Evolutionary conservation across 1,284 basidiomycete genomes (phyloP), one percentile per base, ranked within the genome.

Genomic region (Athelia sp.): DNA sequence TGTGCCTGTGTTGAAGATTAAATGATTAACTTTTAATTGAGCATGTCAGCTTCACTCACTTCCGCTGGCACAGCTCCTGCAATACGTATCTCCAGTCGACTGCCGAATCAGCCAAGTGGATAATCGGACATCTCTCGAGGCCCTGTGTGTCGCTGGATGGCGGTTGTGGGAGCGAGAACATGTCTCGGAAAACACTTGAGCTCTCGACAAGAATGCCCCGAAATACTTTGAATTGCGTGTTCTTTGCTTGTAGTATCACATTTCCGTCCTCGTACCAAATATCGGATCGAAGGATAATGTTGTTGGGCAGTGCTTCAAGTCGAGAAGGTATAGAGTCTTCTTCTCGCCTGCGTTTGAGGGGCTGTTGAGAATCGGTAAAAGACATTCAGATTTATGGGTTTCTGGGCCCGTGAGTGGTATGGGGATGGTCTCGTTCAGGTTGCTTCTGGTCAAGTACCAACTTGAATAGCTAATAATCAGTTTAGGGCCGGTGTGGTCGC

Each of bases 231-330:
- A 63, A 65, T 1, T 54, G 53, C 2, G 47, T 51, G 10, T 48
- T 50, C 35, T 54, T 55, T 23, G 56, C 56, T 9, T 58, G 44
- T 11, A 65, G 53, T 31, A 65, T 51, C 44, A 63, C 53, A 49
- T 61, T 65, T 11, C 63, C 63, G 52, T 63, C 63, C 2, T 56
- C 52, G 45, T 53, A 54, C 62, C 62, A 64, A 21, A 62, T 40
- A 22, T 40, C 36, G 6, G 36, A 40, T 18, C 36, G 36, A n/a
- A n/a, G n/a, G n/a, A n/a, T n/a, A n/a, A n/a, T n/a, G n/a, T n/a
- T n/a, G n/a, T n/a, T n/a, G n/a, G n/a, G n/a, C n/a, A n/a, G n/a
- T n/a, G n/a, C n/a, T n/a, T n/a, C n/a, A n/a, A n/a, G n/a, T n/a
- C n/a, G n/a, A n/a, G n/a, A n/a, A n/a, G n/a, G n/a, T n/a, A n/a